Base-by-base conservation (phyloP, 163 green algal species). In the Chlamydomonas reinhardtii region DNA sequence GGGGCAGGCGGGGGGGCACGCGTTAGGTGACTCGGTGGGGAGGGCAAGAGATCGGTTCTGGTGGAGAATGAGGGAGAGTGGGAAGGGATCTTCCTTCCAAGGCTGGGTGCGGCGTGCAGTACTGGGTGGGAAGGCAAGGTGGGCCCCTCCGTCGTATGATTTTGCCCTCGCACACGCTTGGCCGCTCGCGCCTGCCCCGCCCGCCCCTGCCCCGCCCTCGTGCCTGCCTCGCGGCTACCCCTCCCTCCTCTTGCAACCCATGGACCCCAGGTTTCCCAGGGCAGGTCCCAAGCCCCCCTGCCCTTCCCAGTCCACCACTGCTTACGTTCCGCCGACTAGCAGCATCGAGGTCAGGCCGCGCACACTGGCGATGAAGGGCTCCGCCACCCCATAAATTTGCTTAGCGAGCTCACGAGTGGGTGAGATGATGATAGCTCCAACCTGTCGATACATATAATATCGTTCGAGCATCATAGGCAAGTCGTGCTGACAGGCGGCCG, bases 391-490 rank as follows among this genome's bases (percentile, higher is more conserved):
- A 59, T 92, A 90, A 20, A 99, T 99, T 87, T 99, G 98, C 35
- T 91, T 88, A 2, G 98, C 95, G 22, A 99, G 95, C 93, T 99
- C 98, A 2, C 98, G 89, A 0, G 98, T 99, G 0, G 98, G 98
- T 15, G 95, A 97, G 20, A 99, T 90, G 15, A 99, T 93, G 4
- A 99, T 76, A 16, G 97, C 97, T 0, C 95, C 96, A 25, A 99
- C 94, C 95, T 99, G 92, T 24, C 73, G 1, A 29, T 32, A 15
- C 25, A 17, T 25, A 65, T 4, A n/a, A 8, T 25, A 65, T 52
- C 70, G 11, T 54, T 54, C 6, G 11, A 11, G 8, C 11, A 6
- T 11, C 6, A 54, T 11, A 54, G 11, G 43, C 43, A 54, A 11
- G 43, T 54, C 43, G 43, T 11, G 43, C 43, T 48, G 48, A 17